These are phyloP conservation scores for Diaporthe citri DNA, from an alignment of 2,329 filamentous ascomycete genomes.

Conservation along the genomic window DNA sequence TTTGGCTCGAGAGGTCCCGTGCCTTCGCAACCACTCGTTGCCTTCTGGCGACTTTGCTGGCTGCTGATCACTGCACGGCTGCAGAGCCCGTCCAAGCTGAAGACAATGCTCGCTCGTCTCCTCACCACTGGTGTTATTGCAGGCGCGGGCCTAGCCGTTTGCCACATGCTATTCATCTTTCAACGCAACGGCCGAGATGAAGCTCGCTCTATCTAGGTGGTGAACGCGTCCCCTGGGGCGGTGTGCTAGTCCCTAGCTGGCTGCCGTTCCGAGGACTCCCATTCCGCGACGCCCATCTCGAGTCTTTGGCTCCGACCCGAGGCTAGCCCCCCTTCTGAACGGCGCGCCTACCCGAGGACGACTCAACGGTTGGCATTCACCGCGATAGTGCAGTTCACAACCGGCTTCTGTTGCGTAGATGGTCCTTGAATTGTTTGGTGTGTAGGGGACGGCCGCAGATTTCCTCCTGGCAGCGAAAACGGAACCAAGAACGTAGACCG, in stretches of 20 bases:
- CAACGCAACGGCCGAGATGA: slow-evolving; percentile 7
- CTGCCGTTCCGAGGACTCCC: slow-evolving; percentile 24
- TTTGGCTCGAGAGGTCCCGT: neutral
- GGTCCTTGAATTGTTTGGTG: neutral
- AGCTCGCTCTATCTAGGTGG: neutral
- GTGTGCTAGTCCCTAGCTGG: neutral
- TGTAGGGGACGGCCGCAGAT: no score
- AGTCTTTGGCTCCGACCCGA: neutral
- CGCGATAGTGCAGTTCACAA: neutral
- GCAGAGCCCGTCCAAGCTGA: slow-evolving; percentile 3
- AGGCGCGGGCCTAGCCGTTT: slow-evolving; percentile 2
- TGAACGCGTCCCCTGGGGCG: neutral
- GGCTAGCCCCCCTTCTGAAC: neutral
- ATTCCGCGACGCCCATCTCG: neutral
- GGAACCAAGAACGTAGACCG: neutral
- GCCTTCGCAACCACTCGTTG: slow-evolving; percentile 17
- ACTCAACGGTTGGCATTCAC: neutral
- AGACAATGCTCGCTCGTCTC: neutral
- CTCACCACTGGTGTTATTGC: neutral
- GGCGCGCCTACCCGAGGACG: neutral
- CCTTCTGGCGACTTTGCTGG: neutral
- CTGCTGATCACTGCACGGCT: slow-evolving; percentile 23
- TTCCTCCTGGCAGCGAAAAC: neutral
- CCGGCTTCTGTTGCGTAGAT: neutral
- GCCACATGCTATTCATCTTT: slow-evolving; percentile 3